Percentiles rank a stretch among this genome's conserved stretches.
Conservation (phyloP, 2,329 filamentous ascomycete genomes). For the Pseudocercospora musae region DNA sequence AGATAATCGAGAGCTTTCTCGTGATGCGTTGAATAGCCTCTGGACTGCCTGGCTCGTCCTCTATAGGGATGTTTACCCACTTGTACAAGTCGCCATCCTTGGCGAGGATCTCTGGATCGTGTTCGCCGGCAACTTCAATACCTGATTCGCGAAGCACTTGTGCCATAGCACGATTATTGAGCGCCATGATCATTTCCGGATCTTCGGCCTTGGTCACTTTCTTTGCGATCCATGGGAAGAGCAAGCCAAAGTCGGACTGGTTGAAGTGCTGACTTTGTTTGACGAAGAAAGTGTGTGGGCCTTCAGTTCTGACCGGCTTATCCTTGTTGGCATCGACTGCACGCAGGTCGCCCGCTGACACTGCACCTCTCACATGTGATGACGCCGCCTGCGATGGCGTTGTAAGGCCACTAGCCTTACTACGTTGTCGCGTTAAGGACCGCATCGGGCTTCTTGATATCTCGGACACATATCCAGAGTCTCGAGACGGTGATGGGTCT, state of each 20-base stretch:
- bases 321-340: conserved; percentile 1
- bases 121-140: conserved; percentile 40
- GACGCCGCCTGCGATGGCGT: conserved; percentile 22
- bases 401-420: conserved; percentile 23
- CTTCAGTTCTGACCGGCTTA: conserved; percentile 15
- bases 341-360: background rate
- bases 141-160: conserved; percentile 57
- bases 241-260: conserved; percentile 77
- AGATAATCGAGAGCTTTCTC: conserved; percentile 24
- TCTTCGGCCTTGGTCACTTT: conserved; percentile 57
- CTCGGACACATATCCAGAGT: conserved; percentile 35
- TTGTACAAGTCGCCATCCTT: conserved; percentile 22
- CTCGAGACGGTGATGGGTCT: conserved; percentile 30
- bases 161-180: conserved; percentile 81
- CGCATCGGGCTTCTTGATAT: conserved; percentile 22
- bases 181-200: conserved; percentile 73
- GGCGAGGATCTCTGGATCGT: conserved; percentile 40
- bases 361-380: background rate
- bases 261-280: conserved; percentile 71
- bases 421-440: conserved; percentile 23
- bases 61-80: conserved; percentile 29
- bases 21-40: conserved; percentile 20
- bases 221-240: conserved; percentile 67
- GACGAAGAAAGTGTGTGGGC: conserved; percentile 72
- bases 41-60: conserved; percentile 21